phyloP scores from a whole-genome alignment of 805 yeast genomes.

The Kluyveromyces wickerhamii region DNA sequence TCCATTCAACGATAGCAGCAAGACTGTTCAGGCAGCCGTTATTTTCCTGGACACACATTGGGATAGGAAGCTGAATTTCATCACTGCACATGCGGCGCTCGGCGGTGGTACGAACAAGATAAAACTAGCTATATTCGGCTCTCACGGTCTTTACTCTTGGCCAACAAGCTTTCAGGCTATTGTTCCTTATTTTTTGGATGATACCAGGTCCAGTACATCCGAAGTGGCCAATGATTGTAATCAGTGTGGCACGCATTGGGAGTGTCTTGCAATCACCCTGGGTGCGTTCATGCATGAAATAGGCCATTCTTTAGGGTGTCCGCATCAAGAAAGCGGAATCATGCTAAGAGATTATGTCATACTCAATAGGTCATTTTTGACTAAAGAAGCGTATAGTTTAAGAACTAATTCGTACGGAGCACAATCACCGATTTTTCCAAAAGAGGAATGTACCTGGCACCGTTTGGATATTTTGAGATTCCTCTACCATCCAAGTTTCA shows the following conservation, averaged over 20 bases:
- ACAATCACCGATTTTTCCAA: constrained; percentile 39
- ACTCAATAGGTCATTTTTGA: constrained; percentile 73
- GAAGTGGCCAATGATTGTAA: constrained; percentile 89
- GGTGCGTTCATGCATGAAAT: constrained; percentile 96
- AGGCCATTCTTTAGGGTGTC: constrained; percentile 86
- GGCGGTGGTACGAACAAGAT: constrained; percentile 77
- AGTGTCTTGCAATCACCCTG: constrained; percentile 71
- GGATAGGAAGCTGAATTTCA: constrained; percentile 51
- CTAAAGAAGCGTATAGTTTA: constrained; percentile 53
- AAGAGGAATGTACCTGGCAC: constrained; percentile 82
- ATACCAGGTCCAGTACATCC: constrained; percentile 47
- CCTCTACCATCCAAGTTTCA: constrained; percentile 72
- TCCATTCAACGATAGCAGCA: constrained; percentile 38
- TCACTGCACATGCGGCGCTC: constrained; percentile 85
- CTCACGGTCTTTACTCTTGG: constrained; percentile 89
- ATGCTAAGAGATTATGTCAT: constrained; percentile 83
- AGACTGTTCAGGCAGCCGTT: constrained; percentile 74
- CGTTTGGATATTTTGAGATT: constrained; percentile 71
- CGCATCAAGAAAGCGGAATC: constrained; percentile 84
- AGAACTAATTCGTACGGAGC: constrained; percentile 45
- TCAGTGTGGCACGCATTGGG: constrained; percentile 86
- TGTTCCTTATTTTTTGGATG: constrained; percentile 60
- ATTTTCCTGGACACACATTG: constrained; percentile 79
- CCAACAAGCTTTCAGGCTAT: constrained; percentile 75
- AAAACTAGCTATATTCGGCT: constrained; percentile 84